Evolutionary conservation across 2,329 filamentous ascomycete species (phyloP).

Genomic region (Anisogramma anomala): DNA sequence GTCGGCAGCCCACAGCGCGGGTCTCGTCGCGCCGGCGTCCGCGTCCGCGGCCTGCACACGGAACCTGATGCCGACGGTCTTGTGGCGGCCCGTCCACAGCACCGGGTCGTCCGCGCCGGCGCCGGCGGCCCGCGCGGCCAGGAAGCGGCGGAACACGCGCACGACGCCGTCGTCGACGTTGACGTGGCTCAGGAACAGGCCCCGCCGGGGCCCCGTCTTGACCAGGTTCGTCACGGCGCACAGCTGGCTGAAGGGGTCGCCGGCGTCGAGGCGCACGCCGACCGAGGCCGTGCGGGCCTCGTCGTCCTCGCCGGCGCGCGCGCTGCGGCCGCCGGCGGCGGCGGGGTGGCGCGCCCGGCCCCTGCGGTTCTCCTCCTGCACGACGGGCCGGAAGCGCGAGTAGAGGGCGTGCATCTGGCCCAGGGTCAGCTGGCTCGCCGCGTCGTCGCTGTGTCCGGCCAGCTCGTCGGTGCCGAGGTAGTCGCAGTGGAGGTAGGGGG

Average conservation of each 20-base stretch:
- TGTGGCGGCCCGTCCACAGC: slow-evolving; percentile 55
- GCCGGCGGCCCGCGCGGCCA: slow-evolving; percentile 42
- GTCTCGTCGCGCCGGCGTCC: slow-evolving; percentile 37
- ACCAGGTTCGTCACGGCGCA: slow-evolving; percentile 58
- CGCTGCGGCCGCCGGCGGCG: slow-evolving; percentile 6
- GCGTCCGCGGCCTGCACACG: slow-evolving; percentile 42
- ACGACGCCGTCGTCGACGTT: slow-evolving; percentile 57
- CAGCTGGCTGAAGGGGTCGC: slow-evolving; percentile 65
- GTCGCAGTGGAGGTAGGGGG: slow-evolving; percentile 55
- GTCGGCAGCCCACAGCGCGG: slow-evolving; percentile 24
- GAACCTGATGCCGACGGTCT: slow-evolving; percentile 58
- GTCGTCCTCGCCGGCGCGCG: too few relatives aligned
- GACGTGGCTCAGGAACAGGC: slow-evolving; percentile 52
- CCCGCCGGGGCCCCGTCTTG: slow-evolving; percentile 48
- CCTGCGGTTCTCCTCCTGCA: slow-evolving; percentile 39
- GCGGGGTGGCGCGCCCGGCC: slow-evolving; percentile 26
- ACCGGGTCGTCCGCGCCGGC: slow-evolving; percentile 28
- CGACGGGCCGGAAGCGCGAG: slow-evolving; percentile 56
- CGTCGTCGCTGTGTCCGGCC: slow-evolving; percentile 26
- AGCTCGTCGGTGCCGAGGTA: slow-evolving; percentile 54
- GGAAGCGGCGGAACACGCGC: slow-evolving; percentile 62
- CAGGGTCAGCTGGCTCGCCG: slow-evolving; percentile 18
- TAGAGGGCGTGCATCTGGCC: slow-evolving; percentile 47
- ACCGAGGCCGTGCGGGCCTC: slow-evolving; percentile 38
- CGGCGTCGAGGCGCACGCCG: slow-evolving; percentile 52